Conservation (phyloP, 306 rosid species). For the Pyrus betulifolia region DNA sequence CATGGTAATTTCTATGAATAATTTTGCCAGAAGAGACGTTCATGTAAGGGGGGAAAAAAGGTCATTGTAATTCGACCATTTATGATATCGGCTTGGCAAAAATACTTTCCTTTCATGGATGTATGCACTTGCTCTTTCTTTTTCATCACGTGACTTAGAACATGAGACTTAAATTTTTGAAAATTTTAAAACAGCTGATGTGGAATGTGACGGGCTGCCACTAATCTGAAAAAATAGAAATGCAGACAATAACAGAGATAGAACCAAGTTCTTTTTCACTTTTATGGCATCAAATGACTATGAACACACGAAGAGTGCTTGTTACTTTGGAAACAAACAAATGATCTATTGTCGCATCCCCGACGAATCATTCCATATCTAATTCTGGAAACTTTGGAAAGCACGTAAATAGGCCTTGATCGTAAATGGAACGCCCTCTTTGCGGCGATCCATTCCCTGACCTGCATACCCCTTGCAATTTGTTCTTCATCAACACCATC, state of each 20-base stretch:
- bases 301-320: neutral
- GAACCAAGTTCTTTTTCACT: neutral
- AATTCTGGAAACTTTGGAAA: constrained; percentile 19
- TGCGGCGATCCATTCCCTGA: neutral
- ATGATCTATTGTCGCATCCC: neutral
- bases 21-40: neutral
- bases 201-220: too few species aligned
- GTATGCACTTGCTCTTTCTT: neutral
- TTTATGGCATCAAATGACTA: neutral
- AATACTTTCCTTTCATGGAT: too few species aligned
- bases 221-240: too few species aligned
- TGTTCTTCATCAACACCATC: constrained; percentile 11
- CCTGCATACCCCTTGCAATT: constrained; percentile 3
- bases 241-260: neutral
- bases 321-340: neutral
- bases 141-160: neutral
- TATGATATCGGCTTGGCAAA: neutral
- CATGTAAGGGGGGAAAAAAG: neutral
- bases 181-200: neutral
- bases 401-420: constrained; percentile 17
- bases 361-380: neutral
- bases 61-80: neutral
- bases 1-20: neutral
- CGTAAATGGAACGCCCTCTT: constrained; percentile 17
- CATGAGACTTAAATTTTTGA: neutral